Conservation (phyloP, 352 stramenopile genomes). For the Phytophthora sp. region DNA sequence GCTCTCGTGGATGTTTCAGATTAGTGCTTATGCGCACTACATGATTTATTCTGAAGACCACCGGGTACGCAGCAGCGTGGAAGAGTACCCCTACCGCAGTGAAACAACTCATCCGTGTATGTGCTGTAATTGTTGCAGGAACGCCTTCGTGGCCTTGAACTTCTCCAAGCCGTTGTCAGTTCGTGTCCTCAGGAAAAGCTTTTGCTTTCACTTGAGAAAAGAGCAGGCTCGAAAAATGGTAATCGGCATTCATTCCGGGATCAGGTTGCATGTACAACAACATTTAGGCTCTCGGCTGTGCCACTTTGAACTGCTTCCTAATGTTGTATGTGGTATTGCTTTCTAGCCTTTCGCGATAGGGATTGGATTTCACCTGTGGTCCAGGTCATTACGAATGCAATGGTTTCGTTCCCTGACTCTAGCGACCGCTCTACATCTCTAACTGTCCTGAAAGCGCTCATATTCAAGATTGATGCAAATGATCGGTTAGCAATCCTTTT, state of each 20-base stretch:
- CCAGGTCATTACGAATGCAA: constrained; percentile 71
- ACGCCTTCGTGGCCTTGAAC: constrained; percentile 35
- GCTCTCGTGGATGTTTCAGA: constrained; percentile 53
- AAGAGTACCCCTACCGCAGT: too few species aligned
- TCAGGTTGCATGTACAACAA: constrained; percentile 19
- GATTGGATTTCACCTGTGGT: constrained; percentile 69
- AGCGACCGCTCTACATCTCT: constrained; percentile 48
- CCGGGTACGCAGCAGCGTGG: constrained; percentile 18
- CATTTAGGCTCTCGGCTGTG: too few species aligned
- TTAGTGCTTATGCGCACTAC: constrained; percentile 43
- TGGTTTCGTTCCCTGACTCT: constrained; percentile 64
- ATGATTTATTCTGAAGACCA: constrained; percentile 47
- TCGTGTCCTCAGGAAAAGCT: constrained; percentile 32
- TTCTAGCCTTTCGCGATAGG: constrained; percentile 38
- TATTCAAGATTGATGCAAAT: constrained; percentile 39
- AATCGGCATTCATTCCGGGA: constrained; percentile 19
- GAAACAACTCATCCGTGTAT: background rate
- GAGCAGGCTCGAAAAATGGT: background rate
- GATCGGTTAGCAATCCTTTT: constrained; percentile 38
- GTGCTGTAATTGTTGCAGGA: constrained; percentile 22
- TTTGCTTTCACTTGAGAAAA: background rate
- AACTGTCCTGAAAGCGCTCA: constrained; percentile 37
- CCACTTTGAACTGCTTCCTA: too few species aligned
- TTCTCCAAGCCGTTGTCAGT: constrained; percentile 20
- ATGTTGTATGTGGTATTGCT: too few species aligned